Percentiles rank a stretch among this genome's conserved stretches.
Conservation (phyloP, 805 yeast species). For the Kazachstania viticola region DNA sequence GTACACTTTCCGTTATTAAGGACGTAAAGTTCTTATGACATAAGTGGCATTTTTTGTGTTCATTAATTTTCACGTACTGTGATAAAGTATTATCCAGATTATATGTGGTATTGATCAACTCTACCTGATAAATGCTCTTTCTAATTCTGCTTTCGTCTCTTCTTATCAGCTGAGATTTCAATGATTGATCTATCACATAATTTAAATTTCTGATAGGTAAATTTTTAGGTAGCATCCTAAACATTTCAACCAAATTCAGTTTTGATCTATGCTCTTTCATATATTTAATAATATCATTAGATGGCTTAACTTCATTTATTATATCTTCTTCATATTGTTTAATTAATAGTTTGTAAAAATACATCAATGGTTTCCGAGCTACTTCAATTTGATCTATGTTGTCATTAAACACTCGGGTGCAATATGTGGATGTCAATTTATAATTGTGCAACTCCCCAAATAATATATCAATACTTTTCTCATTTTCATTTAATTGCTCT, state of each 20-base stretch:
- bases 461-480: conserved; percentile 49
- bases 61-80: conserved; percentile 29
- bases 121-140: conserved; percentile 42
- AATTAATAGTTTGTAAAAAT: conserved; percentile 29
- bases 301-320: background rate
- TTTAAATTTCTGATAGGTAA: conserved; percentile 35
- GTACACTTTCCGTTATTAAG: conserved; percentile 11
- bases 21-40: conserved; percentile 36
- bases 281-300: conserved; percentile 5
- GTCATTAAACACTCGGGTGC: conserved; percentile 35
- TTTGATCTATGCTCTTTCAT: conserved; percentile 18
- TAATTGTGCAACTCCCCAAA: conserved; percentile 47
- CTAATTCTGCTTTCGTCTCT: conserved; percentile 33
- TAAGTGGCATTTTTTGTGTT: conserved; percentile 40
- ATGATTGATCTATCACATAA: conserved; percentile 33
- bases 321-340: conserved; percentile 11
- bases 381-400: conserved; percentile 31
- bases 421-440: conserved; percentile 47
- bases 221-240: conserved; percentile 40
- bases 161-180: conserved; percentile 31
- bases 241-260: conserved; percentile 21
- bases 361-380: conserved; percentile 26
- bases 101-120: conserved; percentile 37
- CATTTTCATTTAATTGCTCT: conserved; percentile 47
- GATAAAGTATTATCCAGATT: conserved; percentile 30